A percentile compares a stretch with the other conserved stretches of the same genome.
Evolutionary conservation across 345 rosid genomes (phyloP).

Genomic region (Gossypium anomalum): DNA sequence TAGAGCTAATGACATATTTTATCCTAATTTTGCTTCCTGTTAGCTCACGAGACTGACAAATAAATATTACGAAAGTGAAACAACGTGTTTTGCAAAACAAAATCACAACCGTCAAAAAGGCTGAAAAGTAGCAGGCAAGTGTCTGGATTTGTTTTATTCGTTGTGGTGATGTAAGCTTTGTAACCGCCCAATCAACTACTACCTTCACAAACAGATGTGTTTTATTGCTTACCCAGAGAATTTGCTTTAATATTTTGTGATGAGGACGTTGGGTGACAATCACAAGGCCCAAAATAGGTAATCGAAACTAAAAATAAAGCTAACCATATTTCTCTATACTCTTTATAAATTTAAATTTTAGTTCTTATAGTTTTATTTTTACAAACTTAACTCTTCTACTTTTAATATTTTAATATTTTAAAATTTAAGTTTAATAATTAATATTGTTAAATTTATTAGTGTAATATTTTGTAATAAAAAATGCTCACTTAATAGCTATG

Average conservation of each 20-base stretch:
- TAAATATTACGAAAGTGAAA: background rate
- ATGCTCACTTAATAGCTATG: too few relatives aligned
- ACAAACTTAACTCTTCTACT: too few relatives aligned
- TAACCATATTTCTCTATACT: too few relatives aligned
- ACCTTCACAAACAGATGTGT: background rate
- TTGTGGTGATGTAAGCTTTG: constrained; percentile 8
- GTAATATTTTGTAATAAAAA: too few relatives aligned
- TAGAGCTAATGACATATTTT: background rate
- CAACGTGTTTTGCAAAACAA: background rate
- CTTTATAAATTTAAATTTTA: too few relatives aligned
- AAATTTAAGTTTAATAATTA: too few relatives aligned
- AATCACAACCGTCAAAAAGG: constrained; percentile 24
- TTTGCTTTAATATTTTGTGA: background rate
- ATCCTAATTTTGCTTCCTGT: constrained; percentile 8
- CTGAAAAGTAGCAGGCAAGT: background rate
- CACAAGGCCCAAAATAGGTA: constrained; percentile 23
- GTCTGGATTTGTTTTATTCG: background rate
- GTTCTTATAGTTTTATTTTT: too few relatives aligned
- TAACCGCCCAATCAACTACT: background rate
- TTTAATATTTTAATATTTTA: too few relatives aligned
- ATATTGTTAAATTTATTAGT: too few relatives aligned
- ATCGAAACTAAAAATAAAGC: background rate
- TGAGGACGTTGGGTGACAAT: background rate
- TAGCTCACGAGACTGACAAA: background rate
- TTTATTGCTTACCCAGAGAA: background rate